Percentiles rank a stretch among this genome's conserved stretches.
phyloP scores from a whole-genome alignment of 306 rosid genomes.

The Medicago truncatula region MtrunA17r5.0-ANR NC_053048.1:13346001-13346500 shows the following conservation, averaged over 20 bases:
- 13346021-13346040: constrained; percentile 10
- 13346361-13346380: neutral
- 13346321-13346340: neutral
- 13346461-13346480: neutral
- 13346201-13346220: neutral
- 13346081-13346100: neutral
- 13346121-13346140: constrained; percentile 1
- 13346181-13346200: neutral
- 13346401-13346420: neutral
- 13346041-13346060: neutral
- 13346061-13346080: constrained; percentile 15
- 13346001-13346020: constrained; percentile 24
- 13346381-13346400: neutral
- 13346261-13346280: neutral
- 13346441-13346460: constrained; percentile 4
- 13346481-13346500: neutral
- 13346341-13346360: neutral
- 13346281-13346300: neutral
- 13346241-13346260: neutral
- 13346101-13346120: constrained; percentile 10
- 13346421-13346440: neutral
- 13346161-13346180: neutral
- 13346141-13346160: neutral
- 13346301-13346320: neutral
- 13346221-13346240: neutral